Percentiles rank a stretch among this genome's conserved stretches.
These are phyloP conservation scores for Tausonia pullulans DNA, from an alignment of 1,284 basidiomycete genomes.

Conservation along the genomic window DNA sequence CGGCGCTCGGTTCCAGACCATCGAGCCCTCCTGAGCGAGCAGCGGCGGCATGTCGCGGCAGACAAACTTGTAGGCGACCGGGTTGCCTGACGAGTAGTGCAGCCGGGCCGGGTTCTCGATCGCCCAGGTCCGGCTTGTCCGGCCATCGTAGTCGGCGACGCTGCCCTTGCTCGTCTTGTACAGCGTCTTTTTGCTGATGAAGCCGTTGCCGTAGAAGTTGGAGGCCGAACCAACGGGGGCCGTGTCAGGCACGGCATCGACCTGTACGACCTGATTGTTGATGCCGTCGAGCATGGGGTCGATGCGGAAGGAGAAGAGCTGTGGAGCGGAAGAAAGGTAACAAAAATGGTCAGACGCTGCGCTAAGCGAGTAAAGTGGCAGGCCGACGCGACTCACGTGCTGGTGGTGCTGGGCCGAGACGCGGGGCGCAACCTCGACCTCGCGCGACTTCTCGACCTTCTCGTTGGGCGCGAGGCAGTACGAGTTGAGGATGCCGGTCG, in stretches of 20 bases:
- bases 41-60: constrained; percentile 52
- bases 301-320: constrained; percentile 39
- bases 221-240: constrained; percentile 54
- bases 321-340: not conserved
- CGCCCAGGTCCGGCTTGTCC: constrained; percentile 61
- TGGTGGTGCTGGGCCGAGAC: constrained; percentile 47
- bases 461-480: constrained; percentile 29
- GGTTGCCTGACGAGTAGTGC: constrained; percentile 29
- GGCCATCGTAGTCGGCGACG: constrained; percentile 51
- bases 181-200: constrained; percentile 52
- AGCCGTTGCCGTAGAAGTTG: constrained; percentile 76
- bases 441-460: constrained; percentile 7
- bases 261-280: constrained; percentile 68
- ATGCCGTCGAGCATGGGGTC: constrained; percentile 92
- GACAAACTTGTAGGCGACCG: constrained; percentile 61
- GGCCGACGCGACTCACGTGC: not conserved
- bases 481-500: constrained; percentile 61
- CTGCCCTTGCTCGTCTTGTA: constrained; percentile 49
- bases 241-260: constrained; percentile 58
- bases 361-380: too few relatives aligned
- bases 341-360: too few relatives aligned
- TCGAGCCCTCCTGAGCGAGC: constrained; percentile 58
- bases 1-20: constrained; percentile 60
- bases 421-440: constrained; percentile 62
- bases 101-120: constrained; percentile 38